Conservation (phyloP, 257 asterid genomes). For the Plantago elongata region DNA sequence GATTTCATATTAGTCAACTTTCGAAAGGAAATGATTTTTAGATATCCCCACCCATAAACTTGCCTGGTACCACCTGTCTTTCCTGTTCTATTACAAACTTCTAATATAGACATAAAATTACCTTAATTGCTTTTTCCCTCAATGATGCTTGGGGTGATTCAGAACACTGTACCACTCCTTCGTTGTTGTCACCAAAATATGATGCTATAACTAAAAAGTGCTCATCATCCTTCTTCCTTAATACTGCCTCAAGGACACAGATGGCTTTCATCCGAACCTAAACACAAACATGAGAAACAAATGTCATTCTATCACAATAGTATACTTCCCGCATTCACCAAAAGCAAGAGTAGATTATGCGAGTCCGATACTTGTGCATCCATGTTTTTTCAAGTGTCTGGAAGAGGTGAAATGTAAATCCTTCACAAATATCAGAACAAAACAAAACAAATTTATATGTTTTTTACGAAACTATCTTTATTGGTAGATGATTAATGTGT, state of each 20-base stretch:
- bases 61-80: background rate
- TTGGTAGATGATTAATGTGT: background rate
- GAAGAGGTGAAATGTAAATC: too few relatives aligned
- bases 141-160: conserved; percentile 97
- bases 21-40: background rate
- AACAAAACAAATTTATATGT: background rate
- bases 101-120: conserved; percentile 27
- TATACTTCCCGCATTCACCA: background rate
- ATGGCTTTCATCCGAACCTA: conserved; percentile 94
- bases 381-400: too few relatives aligned
- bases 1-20: conserved; percentile 14
- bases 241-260: conserved; percentile 83
- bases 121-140: conserved; percentile 95
- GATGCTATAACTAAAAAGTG: conserved; percentile 52
- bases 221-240: conserved; percentile 73
- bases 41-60: background rate
- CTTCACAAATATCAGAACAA: too few relatives aligned
- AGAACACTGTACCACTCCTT: conserved; percentile 68
- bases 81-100: conserved; percentile 14
- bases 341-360: background rate
- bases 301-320: conserved; percentile 2
- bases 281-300: conserved; percentile 19
- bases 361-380: too few relatives aligned
- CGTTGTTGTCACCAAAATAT: conserved; percentile 64
- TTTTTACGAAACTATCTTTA: background rate